Evolutionary conservation across 83 land plant species (phyloP).

Genomic region (Thuja plicata): DNA sequence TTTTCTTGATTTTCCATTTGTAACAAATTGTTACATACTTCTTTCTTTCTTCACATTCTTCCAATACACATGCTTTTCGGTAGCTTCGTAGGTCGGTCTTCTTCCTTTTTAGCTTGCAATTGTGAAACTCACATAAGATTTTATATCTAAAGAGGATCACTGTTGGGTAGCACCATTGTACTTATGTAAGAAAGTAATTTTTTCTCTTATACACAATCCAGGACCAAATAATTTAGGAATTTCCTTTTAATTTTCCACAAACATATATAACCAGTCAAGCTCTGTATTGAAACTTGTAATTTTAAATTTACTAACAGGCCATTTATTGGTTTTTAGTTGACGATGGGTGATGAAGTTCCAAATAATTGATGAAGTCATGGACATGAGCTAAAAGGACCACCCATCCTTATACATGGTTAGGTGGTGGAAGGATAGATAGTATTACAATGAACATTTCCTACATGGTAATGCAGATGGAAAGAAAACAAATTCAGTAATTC

Average conservation of each 20-base stretch:
- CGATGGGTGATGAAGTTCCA: neutral
- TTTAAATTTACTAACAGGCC: neutral
- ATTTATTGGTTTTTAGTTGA: neutral
- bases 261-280: neutral
- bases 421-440: neutral
- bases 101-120: neutral
- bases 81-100: neutral
- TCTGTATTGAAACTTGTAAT: neutral
- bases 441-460: neutral
- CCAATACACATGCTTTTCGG: neutral
- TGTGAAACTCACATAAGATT: neutral
- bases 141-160: neutral
- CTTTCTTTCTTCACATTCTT: neutral
- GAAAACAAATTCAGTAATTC: neutral
- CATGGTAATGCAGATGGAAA: neutral
- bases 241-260: neutral
- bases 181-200: neutral
- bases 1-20: neutral
- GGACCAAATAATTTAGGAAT: neutral
- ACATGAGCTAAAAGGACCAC: neutral
- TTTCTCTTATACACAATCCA: neutral
- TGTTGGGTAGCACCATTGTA: neutral
- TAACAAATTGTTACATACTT: neutral
- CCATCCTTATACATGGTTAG: neutral
- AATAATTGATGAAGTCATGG: neutral